These are phyloP conservation scores for Periconia sp. DNA, from an alignment of 2,329 filamentous ascomycete species.

Conservation along the genomic window DNA sequence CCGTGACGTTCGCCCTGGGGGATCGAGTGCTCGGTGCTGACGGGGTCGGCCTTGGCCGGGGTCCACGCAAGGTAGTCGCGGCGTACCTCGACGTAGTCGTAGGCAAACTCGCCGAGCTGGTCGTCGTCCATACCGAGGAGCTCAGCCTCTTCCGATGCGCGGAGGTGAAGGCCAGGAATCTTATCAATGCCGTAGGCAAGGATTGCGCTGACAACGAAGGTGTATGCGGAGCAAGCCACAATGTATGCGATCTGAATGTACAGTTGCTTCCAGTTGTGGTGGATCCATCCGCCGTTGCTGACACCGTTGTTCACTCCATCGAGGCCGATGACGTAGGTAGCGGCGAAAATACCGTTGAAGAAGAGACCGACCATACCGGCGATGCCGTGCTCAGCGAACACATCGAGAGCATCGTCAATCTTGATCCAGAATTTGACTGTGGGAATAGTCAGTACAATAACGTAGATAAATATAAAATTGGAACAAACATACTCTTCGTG, in stretches of 20 bases:
- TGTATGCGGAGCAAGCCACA: conserved; percentile 64
- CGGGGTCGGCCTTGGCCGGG: conserved; percentile 68
- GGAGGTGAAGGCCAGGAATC: conserved; percentile 76
- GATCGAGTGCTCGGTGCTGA: conserved; percentile 59
- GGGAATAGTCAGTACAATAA: conserved; percentile 18
- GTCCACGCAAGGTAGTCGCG: conserved; percentile 89
- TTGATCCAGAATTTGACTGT: conserved; percentile 73
- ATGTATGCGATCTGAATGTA: conserved; percentile 83
- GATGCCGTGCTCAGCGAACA: conserved; percentile 86
- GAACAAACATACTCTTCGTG: conserved; percentile 72
- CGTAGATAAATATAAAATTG: background rate
- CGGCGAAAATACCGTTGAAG: conserved; percentile 75
- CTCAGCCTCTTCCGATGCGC: conserved; percentile 79
- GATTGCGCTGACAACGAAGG: conserved; percentile 72
- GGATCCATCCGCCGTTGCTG: conserved; percentile 68
- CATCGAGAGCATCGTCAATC: conserved; percentile 85
- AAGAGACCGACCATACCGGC: conserved; percentile 81
- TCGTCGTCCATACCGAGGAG: conserved; percentile 87
- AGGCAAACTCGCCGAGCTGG: conserved; percentile 86
- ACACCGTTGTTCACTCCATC: conserved; percentile 72
- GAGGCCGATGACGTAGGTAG: conserved; percentile 72
- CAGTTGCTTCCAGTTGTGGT: conserved; percentile 72
- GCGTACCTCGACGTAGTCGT: conserved; percentile 87
- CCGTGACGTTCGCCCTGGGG: conserved; percentile 70
- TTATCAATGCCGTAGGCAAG: conserved; percentile 75